These are phyloP conservation scores for Triglochin maritima DNA, from an alignment of 106 monocot genomes.

Conservation along the genomic window DNA sequence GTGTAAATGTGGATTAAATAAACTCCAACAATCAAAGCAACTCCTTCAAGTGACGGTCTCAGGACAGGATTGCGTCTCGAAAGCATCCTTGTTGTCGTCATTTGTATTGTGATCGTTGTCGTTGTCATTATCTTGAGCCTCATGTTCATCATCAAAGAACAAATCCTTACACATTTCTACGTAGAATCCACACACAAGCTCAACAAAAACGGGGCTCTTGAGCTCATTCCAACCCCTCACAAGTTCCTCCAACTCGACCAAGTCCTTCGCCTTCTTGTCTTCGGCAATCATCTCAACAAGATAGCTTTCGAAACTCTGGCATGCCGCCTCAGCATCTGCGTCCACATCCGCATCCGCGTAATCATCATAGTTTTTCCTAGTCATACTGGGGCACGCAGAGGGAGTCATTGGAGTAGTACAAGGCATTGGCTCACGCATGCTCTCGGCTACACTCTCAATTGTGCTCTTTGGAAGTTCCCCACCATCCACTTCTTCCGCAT, in stretches of 20 bases:
- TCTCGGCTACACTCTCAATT: slow-evolving; percentile 12
- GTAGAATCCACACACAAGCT: slow-evolving; percentile 59
- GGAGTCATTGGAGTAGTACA: slow-evolving; percentile 22
- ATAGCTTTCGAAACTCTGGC: slow-evolving; percentile 52
- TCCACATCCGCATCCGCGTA: neutral
- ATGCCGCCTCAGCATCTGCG: slow-evolving; percentile 31
- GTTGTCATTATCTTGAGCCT: neutral
- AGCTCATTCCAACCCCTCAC: slow-evolving; percentile 47
- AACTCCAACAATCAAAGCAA: no score
- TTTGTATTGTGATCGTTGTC: neutral
- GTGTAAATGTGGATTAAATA: no score
- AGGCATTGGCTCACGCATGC: slow-evolving; percentile 7
- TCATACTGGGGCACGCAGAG: slow-evolving; percentile 10
- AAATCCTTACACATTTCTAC: slow-evolving; percentile 66
- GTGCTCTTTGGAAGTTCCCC: neutral
- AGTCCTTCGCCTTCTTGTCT: slow-evolving; percentile 56
- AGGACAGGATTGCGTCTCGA: slow-evolving; percentile 1
- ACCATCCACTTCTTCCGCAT: slow-evolving; percentile 1
- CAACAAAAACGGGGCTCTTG: slow-evolving; percentile 51
- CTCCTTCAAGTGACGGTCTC: no score
- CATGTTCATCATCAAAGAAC: slow-evolving; percentile 12
- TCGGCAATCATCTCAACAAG: slow-evolving; percentile 69
- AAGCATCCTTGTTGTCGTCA: neutral
- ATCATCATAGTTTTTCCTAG: neutral
- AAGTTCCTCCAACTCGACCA: slow-evolving; percentile 72